A percentile compares a stretch with the other conserved stretches of the same genome.
Conservation (phyloP, 225 moss, liverwort and hornwort species). For the Sphagnum tenellum region DNA sequence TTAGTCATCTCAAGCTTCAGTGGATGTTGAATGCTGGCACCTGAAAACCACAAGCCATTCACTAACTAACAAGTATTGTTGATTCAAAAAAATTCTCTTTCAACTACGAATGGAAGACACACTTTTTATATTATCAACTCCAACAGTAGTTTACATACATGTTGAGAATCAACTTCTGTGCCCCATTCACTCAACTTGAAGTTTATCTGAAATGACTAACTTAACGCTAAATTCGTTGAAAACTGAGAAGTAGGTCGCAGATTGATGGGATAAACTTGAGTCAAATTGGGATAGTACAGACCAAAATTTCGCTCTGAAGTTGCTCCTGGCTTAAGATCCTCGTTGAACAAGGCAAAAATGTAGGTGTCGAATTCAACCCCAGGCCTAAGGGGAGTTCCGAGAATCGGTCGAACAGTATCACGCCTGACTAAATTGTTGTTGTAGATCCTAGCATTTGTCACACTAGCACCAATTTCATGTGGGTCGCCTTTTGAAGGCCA, state of each 20-base stretch:
- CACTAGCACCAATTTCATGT: slow-evolving; percentile 8
- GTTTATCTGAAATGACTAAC: too few species aligned
- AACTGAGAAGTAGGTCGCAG: background rate
- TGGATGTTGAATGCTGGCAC: too few species aligned
- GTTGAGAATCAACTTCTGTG: too few species aligned
- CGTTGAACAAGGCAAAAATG: slow-evolving; percentile 60
- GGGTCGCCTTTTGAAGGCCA: slow-evolving; percentile 49
- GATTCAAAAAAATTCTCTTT: too few species aligned
- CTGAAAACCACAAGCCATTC: too few species aligned
- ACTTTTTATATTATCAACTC: too few species aligned
- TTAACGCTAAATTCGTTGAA: too few species aligned
- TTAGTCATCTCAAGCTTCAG: too few species aligned
- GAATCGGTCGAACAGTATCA: slow-evolving; percentile 12
- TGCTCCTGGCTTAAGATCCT: slow-evolving; percentile 41
- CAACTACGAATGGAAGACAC: too few species aligned
- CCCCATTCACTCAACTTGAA: too few species aligned
- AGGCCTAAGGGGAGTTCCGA: slow-evolving; percentile 49
- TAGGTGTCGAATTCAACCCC: slow-evolving; percentile 18
- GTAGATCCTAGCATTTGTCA: slow-evolving; percentile 32
- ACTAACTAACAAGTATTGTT: too few species aligned
- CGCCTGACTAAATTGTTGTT: slow-evolving; percentile 37
- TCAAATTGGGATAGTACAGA: slow-evolving; percentile 22
- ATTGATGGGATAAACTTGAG: slow-evolving; percentile 28
- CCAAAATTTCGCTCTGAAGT: slow-evolving; percentile 44
- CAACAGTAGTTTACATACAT: too few species aligned